A percentile compares a stretch with the other conserved stretches of the same genome.
These are phyloP conservation scores for Fusarium humuli DNA, from an alignment of 2,329 filamentous ascomycete genomes.

Conservation along the genomic window DNA sequence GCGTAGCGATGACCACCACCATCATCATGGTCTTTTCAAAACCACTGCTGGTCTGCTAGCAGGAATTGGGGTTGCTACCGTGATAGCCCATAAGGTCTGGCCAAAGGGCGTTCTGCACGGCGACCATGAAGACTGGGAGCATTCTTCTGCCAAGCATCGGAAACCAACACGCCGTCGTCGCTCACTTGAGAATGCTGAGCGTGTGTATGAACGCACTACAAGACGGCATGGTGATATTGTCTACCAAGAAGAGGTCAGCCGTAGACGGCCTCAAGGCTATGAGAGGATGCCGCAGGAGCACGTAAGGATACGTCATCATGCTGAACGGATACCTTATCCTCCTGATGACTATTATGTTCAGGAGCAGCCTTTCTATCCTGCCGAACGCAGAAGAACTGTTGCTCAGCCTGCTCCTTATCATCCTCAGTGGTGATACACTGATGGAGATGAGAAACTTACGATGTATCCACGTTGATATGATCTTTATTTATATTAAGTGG, in stretches of 20 bases:
- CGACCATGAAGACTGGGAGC: constrained; percentile 49
- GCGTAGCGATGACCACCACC: constrained; percentile 27
- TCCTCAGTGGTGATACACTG: constrained; percentile 18
- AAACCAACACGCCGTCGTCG: constrained; percentile 31
- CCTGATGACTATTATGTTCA: constrained; percentile 35
- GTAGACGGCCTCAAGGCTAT: constrained; percentile 30
- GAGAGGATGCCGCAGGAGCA: constrained; percentile 34
- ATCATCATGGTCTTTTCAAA: constrained; percentile 47
- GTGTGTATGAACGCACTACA: constrained; percentile 27
- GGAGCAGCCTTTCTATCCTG: constrained; percentile 37
- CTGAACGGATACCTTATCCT: constrained; percentile 27
- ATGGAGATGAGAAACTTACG: neutral
- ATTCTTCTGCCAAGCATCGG: constrained; percentile 26
- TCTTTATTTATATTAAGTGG: neutral
- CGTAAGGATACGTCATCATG: constrained; percentile 21
- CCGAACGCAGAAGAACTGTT: constrained; percentile 27
- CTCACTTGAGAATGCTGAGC: constrained; percentile 19
- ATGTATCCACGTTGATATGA: neutral
- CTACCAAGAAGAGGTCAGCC: constrained; percentile 38
- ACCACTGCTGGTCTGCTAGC: constrained; percentile 50
- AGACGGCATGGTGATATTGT: constrained; percentile 32
- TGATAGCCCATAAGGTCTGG: constrained; percentile 53
- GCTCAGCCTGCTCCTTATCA: constrained; percentile 26
- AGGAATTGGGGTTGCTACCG: constrained; percentile 51
- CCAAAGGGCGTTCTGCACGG: constrained; percentile 48